Percentiles rank a stretch among this genome's conserved stretches.
These are phyloP conservation scores for Tetradesmus obliquus DNA, from an alignment of 139 green algal genomes.

Conservation along the genomic window DNA sequence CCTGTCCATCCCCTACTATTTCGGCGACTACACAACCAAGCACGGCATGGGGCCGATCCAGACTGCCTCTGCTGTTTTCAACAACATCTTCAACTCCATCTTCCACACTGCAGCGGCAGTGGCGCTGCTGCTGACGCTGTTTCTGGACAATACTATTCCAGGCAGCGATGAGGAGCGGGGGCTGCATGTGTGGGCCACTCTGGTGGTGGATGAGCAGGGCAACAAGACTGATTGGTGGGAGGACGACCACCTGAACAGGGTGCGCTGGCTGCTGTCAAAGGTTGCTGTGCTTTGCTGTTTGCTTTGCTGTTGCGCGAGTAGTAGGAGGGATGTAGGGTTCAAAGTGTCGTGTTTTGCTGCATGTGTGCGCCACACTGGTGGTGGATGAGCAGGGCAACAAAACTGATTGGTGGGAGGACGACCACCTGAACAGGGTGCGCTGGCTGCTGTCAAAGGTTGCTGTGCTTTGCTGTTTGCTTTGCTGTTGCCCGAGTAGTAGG, in stretches of 20 bases:
- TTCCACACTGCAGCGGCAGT: conserved; percentile 72
- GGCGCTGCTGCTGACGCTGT: conserved; percentile 65
- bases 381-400: neutral
- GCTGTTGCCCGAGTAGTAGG: no score
- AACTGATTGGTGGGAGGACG: conserved; percentile 58
- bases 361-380: conserved; percentile 31
- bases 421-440: conserved; percentile 45
- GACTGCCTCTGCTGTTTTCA: conserved; percentile 53
- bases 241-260: conserved; percentile 47
- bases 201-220: neutral
- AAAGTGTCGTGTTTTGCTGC: no score
- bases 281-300: neutral
- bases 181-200: conserved; percentile 45
- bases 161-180: conserved; percentile 53
- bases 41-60: conserved; percentile 64
- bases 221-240: conserved; percentile 53
- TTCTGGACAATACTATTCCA: conserved; percentile 76
- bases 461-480: no score
- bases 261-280: neutral
- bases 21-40: conserved; percentile 52
- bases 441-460: neutral
- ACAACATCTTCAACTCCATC: conserved; percentile 57
- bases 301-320: no score
- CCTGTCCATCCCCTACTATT: conserved; percentile 71
- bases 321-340: no score